These are phyloP conservation scores for Populus simonii DNA, from an alignment of 345 rosid genomes.

Conservation along the genomic window DNA sequence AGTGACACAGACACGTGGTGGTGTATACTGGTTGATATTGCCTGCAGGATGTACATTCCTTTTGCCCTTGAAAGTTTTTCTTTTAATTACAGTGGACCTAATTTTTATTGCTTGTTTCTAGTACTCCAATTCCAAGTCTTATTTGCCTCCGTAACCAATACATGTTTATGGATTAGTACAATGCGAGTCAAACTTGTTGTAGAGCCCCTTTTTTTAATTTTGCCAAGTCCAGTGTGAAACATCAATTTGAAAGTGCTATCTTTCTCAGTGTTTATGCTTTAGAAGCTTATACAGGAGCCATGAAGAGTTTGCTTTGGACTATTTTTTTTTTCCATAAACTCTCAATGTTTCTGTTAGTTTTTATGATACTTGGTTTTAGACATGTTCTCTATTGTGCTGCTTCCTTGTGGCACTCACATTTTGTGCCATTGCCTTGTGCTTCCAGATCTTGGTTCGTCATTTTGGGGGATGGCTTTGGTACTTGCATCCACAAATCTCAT, in stretches of 20 bases:
- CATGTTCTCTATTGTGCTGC: background rate
- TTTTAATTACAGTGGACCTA: background rate
- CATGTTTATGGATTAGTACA: background rate
- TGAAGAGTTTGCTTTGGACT: background rate
- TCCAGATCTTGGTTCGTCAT: constrained; percentile 96
- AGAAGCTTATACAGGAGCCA: background rate
- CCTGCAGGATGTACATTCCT: constrained; percentile 92
- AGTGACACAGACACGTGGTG: constrained; percentile 87
- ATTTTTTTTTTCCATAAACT: background rate
- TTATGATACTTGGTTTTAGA: background rate
- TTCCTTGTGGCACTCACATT: constrained; percentile 5
- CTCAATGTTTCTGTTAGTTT: background rate
- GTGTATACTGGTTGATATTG: constrained; percentile 84
- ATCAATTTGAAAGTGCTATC: background rate
- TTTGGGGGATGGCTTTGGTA: constrained; percentile 98
- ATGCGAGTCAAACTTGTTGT: constrained; percentile 1
- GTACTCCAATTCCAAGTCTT: background rate
- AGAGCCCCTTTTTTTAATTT: background rate
- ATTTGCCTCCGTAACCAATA: background rate
- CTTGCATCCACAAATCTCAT: constrained; percentile 87
- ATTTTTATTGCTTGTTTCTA: too few relatives aligned
- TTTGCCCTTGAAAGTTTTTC: constrained; percentile 12
- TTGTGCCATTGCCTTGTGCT: constrained; percentile 2
- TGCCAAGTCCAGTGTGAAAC: background rate
- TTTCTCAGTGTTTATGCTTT: background rate